phyloP scores from a whole-genome alignment of 2,329 filamentous ascomycete genomes.

The Botryotinia convoluta region DNA sequence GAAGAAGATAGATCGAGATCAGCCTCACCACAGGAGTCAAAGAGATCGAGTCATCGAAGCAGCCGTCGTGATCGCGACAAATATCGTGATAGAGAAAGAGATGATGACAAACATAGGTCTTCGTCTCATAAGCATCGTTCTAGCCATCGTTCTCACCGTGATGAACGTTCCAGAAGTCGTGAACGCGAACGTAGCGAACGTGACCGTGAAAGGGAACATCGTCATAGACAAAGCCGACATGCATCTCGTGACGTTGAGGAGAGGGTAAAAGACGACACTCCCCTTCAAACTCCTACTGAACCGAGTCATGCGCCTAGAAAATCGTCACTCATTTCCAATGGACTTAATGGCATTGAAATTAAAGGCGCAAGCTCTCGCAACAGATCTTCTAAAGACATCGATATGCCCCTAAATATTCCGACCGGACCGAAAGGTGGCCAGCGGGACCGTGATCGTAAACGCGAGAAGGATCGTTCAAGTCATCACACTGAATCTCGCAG shows the following conservation, averaged over 20 bases:
- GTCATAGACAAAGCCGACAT: conserved; percentile 33
- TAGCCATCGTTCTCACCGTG: conserved; percentile 51
- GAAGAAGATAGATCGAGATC: conserved; percentile 60
- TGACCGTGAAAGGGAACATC: conserved; percentile 43
- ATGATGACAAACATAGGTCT: conserved; percentile 43
- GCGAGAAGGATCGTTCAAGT: conserved; percentile 34
- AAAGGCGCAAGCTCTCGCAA: conserved; percentile 35
- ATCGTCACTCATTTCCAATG: conserved; percentile 28
- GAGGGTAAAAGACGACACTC: conserved; percentile 22
- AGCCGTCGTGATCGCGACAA: conserved; percentile 55
- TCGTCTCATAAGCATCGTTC: conserved; percentile 44
- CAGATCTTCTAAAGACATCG: conserved; percentile 31
- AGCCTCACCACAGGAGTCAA: conserved; percentile 59
- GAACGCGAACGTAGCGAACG: conserved; percentile 49
- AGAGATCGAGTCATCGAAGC: conserved; percentile 57
- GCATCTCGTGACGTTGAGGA: conserved; percentile 29
- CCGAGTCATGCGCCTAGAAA: conserved; percentile 23
- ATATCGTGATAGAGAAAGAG: conserved; percentile 46
- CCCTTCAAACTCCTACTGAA: conserved; percentile 25
- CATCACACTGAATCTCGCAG: conserved; percentile 32
- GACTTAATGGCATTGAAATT: conserved; percentile 35
- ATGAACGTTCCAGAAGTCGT: conserved; percentile 44
- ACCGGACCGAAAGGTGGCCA: conserved; percentile 31
- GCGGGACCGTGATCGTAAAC: conserved; percentile 28
- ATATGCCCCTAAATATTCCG: conserved; percentile 34